Base-by-base conservation (phyloP, 1,284 basidiomycete genomes). In the Microbotryum lychnidis-dioicae region DNA sequence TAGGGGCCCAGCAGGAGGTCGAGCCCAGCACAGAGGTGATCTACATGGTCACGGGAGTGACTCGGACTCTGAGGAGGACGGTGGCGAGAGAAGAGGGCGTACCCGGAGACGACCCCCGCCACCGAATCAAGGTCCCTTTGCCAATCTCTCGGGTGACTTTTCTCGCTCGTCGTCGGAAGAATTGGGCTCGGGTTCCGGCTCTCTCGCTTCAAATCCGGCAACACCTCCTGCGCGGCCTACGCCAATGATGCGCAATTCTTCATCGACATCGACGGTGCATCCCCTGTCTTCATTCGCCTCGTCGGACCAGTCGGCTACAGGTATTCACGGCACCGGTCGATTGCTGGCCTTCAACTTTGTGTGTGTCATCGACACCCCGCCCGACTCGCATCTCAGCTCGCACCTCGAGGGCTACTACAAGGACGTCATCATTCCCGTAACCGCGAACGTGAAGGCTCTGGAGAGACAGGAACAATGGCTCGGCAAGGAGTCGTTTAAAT, bases 311-410 rank as follows among this genome's bases (percentile, higher is more conserved):
- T 68, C 66, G 23, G 64, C 65, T 37, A 62, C 56, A 45, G 65
- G 62, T 25, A 58, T 64, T 31, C 45, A 57, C 50, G 54, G 64
- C 21, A 46, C 50, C 18, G 62, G 56, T 9, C 83, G 84, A 20
- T 77, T 93, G 54, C 82, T 86, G 70, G 86, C 84, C 59, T 94
- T 96, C 75, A 89, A 94, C 75, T 80, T 96, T 63, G 88, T 91
- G 10, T 77, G 94, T 60, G 88, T 94, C 10, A 78, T 93, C 54
- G 91, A 96, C 75, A 69, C 69, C 1, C 80, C 89, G 37, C 91
- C 91, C 1, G 91, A 96, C 75, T 87, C 90, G 4, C 74, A 76
- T 48, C 64, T 73, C 8, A 72, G 71, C 50, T 64, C 62, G 29
- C 87, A 90, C 70, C 87, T 89, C 69, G 87, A 92, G 73, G 81